Base-by-base conservation (phyloP, 2,329 filamentous ascomycete species). In the Macrophomina pseudophaseolina region DNA sequence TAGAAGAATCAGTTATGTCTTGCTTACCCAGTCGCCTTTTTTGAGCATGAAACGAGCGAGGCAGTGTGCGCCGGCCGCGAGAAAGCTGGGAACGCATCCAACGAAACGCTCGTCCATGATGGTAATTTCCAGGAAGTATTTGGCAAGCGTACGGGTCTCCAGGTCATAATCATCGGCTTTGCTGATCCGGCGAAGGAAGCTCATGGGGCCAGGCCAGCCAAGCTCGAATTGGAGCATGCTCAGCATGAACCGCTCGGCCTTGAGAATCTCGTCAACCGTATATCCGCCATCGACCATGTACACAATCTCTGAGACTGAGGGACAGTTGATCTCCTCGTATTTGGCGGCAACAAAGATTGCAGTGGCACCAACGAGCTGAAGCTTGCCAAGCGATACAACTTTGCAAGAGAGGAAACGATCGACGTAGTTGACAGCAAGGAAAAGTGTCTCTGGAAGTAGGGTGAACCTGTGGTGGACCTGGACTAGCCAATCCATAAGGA, bases 71-170 rank as follows among this genome's bases (percentile, higher is more conserved):
- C 92, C 94, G 18, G 95, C 95, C 65, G 95, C 92, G 63, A 94
- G 82, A 77, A 92, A 98, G 84, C 94, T 97, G 2, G 94, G 92
- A 38, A 92, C 91, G 72, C 91, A 93, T 32, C 91, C 92, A 42
- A 99, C 93, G 74, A 99, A 98, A 23, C 94, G 91, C 83, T 98
- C 94, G 76, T 99, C 95, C 93, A 98, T 97, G 77, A 98, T 90
- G 44, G 93, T 96, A 65, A 98, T 87, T 78, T 99, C 95, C 32
- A 99, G 85, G 80, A 99, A 97, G 81, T 99, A 99, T 81, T 99
- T 99, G 72, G 95, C 93, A 65, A 99, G 83, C 5, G 95, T 98
- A 44, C 95, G 88, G 11, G 94, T 97, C 81, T 99, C 94, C 54
- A 97, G 84, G 75, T 99, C 94, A 75, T 98, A 99, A 75, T 97